Percentiles rank a stretch among this genome's conserved stretches.
These are phyloP conservation scores for Tolypocladium endophyticum DNA, from an alignment of 2,329 filamentous ascomycete species.

Conservation along the genomic window DNA sequence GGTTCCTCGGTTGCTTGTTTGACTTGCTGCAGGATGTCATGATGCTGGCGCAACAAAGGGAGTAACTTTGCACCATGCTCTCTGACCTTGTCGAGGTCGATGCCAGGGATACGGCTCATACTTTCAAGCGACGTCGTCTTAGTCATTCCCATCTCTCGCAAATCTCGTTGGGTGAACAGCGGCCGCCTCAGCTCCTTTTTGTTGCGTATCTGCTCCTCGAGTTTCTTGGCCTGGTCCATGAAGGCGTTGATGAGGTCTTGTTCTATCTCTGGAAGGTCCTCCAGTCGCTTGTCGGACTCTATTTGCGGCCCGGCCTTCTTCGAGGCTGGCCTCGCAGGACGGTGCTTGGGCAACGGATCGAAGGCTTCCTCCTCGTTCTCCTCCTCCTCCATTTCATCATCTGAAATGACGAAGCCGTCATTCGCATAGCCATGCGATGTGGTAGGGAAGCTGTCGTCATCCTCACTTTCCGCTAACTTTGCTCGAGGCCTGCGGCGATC, in stretches of 20 bases:
- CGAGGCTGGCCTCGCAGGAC: conserved; percentile 23
- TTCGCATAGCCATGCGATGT: conserved; percentile 36
- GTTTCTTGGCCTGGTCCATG: conserved; percentile 46
- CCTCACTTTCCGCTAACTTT: conserved; percentile 15
- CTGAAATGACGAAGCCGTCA: conserved; percentile 38
- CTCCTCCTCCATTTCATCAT: conserved; percentile 21
- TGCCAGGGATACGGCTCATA: conserved; percentile 53
- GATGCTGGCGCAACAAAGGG: conserved; percentile 40
- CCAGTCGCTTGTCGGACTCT: conserved; percentile 41
- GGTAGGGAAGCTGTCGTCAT: conserved; percentile 27
- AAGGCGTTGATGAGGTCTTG: conserved; percentile 55
- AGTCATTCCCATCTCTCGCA: conserved; percentile 62
- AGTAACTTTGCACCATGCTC: conserved; percentile 52
- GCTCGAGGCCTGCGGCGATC: conserved; percentile 20
- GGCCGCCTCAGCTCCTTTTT: conserved; percentile 43
- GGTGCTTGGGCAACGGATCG: conserved; percentile 27
- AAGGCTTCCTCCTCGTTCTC: conserved; percentile 35
- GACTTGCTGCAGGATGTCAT: conserved; percentile 37
- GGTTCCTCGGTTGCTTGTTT: conserved; percentile 21
- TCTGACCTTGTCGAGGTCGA: conserved; percentile 51
- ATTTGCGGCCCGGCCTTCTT: conserved; percentile 42
- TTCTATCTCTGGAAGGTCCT: conserved; percentile 47
- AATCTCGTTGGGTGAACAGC: conserved; percentile 58
- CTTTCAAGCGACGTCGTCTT: conserved; percentile 52
- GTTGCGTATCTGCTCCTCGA: conserved; percentile 53